Evolutionary conservation across 1,139 yeast genomes (phyloP), one percentile per base, ranked within the genome.

Genomic region (Suhomyces kunorum): DNA sequence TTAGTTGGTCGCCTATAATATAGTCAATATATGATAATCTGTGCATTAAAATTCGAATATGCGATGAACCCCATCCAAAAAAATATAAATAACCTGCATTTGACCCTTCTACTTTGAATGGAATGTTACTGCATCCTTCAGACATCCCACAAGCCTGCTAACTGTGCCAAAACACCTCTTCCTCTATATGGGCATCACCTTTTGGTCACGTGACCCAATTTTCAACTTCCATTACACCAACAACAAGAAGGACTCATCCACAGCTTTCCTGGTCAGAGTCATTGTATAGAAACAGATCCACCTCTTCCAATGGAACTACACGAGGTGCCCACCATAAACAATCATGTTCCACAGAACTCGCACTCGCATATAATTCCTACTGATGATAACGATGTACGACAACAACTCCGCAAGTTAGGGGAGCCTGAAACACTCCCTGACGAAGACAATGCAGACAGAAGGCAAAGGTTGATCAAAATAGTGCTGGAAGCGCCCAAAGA

Each of bases 381-480:
- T 0, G 64, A 71, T 34, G 94, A 87, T 52, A 76, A 62, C 2
- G 81, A 78, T 11, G 89, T 87, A 4, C 68, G 76, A 40, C 48
- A 49, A 13, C 60, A 64, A 34, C 66, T 87, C 36, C 61, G 78
- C 28, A 58, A 59, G 23, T 53, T 82, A 9, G 78, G 76, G 6
- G 82, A 83, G 51, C 89, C 90, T 1, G 68, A 74, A n/a, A 72
- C 78, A 0, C 55, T 65, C 17, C 73, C 71, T 49, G 85, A 82
- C 0, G 95, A 87, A 59, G 83, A 75, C 40, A 74, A 68, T 6
- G 76, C 74, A 1, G 82, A 72, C 19, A 65, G 95, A 50, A 64
- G 95, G 45, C 76, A 71, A 19, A 61, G 95, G 42, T 63, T 87
- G 15, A 45, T 54, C 26, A 54, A 55, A 42, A 44, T 62, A 27